Conservation (phyloP, 495 filamentous ascomycete species). For the Lophium mytilinum region DNA sequence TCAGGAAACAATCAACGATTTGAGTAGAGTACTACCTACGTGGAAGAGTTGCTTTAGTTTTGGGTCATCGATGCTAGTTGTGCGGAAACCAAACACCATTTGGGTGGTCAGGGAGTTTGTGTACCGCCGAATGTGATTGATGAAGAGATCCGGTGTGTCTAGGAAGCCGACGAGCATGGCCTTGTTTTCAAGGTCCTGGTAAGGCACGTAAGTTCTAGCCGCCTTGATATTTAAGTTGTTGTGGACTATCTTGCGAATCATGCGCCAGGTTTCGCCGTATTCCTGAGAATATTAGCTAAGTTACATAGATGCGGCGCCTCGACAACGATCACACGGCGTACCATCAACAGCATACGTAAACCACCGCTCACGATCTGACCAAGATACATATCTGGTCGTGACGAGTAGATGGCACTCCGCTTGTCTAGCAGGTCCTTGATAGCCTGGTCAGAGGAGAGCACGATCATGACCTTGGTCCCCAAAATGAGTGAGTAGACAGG, state of each 20-base stretch:
- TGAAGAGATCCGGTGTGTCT: constrained; percentile 29
- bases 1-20: neutral
- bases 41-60: constrained; percentile 48
- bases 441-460: constrained; percentile 24
- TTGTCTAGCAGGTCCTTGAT: constrained; percentile 32
- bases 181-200: constrained; percentile 44
- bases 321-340: constrained; percentile 3
- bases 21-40: neutral
- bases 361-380: neutral
- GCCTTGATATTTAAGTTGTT: constrained; percentile 37
- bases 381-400: constrained; percentile 10
- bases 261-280: constrained; percentile 32
- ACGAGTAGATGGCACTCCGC: constrained; percentile 28
- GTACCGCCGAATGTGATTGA: constrained; percentile 46
- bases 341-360: neutral
- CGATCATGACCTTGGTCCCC: constrained; percentile 20
- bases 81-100: constrained; percentile 47
- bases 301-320: constrained; percentile 14
- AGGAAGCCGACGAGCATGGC: constrained; percentile 41
- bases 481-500: constrained; percentile 28
- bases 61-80: constrained; percentile 40
- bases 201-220: constrained; percentile 37
- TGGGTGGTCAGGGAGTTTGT: constrained; percentile 45
- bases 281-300: constrained; percentile 23
- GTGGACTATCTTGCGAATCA: constrained; percentile 38